Evolutionary conservation across 192 early-diverging fungal species (phyloP).

Genomic region (Spizellomyces punctatus): DNA sequence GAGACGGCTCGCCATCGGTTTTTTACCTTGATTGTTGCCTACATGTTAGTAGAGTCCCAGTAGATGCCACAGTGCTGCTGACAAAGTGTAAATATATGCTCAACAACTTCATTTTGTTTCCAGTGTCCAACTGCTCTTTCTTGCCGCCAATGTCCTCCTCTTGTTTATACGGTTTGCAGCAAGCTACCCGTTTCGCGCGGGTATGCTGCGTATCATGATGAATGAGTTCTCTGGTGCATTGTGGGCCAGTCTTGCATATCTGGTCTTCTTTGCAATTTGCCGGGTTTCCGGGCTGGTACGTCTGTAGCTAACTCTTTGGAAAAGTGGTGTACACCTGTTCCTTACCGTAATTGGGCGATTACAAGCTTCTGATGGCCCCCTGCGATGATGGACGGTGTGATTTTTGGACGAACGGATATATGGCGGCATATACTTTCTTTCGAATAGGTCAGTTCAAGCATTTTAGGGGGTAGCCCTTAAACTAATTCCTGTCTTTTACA

Average conservation of each 20-base stretch:
- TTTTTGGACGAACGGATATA: conserved; percentile 38
- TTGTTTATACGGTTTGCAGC: conserved; percentile 50
- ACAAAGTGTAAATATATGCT: not conserved
- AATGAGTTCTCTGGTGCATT: conserved; percentile 43
- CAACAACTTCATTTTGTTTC: not conserved
- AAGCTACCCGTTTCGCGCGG: conserved; percentile 51
- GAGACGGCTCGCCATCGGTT: conserved; percentile 36
- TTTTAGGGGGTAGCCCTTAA: not conserved
- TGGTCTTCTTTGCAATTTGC: conserved; percentile 30
- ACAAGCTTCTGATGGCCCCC: no score
- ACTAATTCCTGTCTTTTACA: not conserved
- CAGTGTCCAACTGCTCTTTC: conserved; percentile 43
- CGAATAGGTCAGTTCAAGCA: conserved; percentile 35
- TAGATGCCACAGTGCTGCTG: not conserved
- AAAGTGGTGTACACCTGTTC: not conserved
- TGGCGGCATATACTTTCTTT: conserved; percentile 37
- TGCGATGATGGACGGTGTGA: conserved; percentile 39
- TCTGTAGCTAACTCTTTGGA: not conserved
- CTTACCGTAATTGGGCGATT: not conserved
- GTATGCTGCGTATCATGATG: conserved; percentile 46
- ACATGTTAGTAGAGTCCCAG: conserved; percentile 25
- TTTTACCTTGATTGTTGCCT: conserved; percentile 41
- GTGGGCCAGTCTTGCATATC: conserved; percentile 29
- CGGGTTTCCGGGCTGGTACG: conserved; percentile 42
- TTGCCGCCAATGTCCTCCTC: conserved; percentile 42